phyloP scores from a whole-genome alignment of 805 yeast genomes.

The Nakazawaea populi region DNA sequence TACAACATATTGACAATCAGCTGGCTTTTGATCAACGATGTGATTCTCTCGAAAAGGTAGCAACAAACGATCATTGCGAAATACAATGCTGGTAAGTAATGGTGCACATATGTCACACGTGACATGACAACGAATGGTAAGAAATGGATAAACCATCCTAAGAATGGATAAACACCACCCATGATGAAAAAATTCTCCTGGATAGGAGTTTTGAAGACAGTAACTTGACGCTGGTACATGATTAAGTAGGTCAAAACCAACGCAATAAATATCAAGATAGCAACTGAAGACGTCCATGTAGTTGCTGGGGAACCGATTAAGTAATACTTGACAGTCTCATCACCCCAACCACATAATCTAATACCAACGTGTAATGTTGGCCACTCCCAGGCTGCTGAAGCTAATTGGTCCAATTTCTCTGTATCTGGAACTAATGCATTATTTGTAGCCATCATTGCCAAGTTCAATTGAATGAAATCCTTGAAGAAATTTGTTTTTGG shows the following conservation, averaged over 20 bases:
- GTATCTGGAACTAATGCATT: conserved; percentile 76
- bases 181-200: conserved; percentile 33
- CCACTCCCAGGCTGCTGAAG: conserved; percentile 85
- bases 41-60: conserved; percentile 45
- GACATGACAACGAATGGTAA: conserved; percentile 77
- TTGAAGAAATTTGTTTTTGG: conserved; percentile 75
- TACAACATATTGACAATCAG: conserved; percentile 30
- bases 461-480: conserved; percentile 68
- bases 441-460: conserved; percentile 86
- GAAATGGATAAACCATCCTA: conserved; percentile 78
- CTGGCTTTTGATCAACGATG: conserved; percentile 17
- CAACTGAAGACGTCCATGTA: conserved; percentile 66
- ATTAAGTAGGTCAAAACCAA: conserved; percentile 40
- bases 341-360: conserved; percentile 70
- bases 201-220: conserved; percentile 42
- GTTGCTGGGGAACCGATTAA: conserved; percentile 74
- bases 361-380: conserved; percentile 74
- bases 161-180: conserved; percentile 74
- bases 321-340: conserved; percentile 53
- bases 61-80: conserved; percentile 74
- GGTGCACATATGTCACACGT: conserved; percentile 82
- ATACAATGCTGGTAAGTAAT: conserved; percentile 78
- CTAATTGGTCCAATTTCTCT: conserved; percentile 66
- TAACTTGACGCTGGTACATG: conserved; percentile 81
- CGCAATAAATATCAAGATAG: conserved; percentile 47